Evolutionary conservation across 2,329 filamentous ascomycete genomes (phyloP), one percentile per base, ranked within the genome.

Genomic region (Fusarium vanettenii): DNA sequence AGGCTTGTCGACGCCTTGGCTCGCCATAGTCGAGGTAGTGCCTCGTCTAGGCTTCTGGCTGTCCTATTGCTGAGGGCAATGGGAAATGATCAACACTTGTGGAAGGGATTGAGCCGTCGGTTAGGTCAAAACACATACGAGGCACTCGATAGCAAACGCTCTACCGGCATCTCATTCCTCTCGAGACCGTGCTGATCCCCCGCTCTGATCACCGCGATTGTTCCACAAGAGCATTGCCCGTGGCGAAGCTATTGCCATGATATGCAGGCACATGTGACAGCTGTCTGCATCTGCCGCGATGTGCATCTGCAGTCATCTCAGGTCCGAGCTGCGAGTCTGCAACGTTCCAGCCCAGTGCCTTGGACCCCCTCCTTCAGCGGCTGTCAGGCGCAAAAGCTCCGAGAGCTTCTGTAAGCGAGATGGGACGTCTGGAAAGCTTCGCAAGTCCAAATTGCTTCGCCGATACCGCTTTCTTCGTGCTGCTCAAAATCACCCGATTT

Each of bases 71-170:
- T 27, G 33, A 55, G 50, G 22, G 27, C 18, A 35, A 55, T 35
- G 55, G n/a, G 41, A 45, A 25, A 52, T 35, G 29, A 62, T 48
- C 39, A 18, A 11, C 45, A 50, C n/a, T 48, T 41, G 10, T 37
- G 20, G 48, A 13, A 33, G 48, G n/a, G 11, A 31, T 29, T 35
- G 50, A 39, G 20, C 20, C 35, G 9, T 57, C 37, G 11, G 37
- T 55, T 64, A 18, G 62, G 72, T 68, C 20, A 35, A 50, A 60
- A 37, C 39, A 31, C 57, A 57, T 48, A 48, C 61, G 33, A 16
- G 37, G 27, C 31, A 59, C 48, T 18, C 20, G 43, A n/a, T 33
- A 48, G 39, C 18, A 18, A 60, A 37, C 43, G 20, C 41, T 67
- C 50, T 45, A 63, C 27, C 48, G 43, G 16, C 13, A 31, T 39